Evolutionary conservation across 441 rosid genomes (phyloP).

Genomic region (Gossypium gossypioides): DNA sequence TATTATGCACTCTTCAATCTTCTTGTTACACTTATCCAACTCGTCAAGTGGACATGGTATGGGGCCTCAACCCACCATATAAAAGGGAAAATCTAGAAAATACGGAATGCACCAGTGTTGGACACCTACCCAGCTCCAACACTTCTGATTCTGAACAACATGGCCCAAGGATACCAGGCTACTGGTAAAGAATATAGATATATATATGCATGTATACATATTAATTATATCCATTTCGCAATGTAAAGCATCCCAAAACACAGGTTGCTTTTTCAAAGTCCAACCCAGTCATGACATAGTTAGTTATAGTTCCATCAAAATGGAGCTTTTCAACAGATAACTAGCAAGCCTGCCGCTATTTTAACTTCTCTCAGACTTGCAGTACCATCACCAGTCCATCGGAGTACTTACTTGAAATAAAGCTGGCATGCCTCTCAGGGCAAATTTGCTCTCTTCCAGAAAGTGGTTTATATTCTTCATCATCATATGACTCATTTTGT

Average conservation of each 20-base stretch:
- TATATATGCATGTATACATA: not conserved
- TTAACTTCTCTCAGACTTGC: not conserved
- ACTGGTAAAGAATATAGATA: not conserved
- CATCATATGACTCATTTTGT: constrained; percentile 37
- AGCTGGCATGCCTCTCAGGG: constrained; percentile 62
- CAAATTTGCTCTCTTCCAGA: constrained; percentile 60
- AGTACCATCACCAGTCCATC: not conserved
- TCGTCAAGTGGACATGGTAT: not conserved
- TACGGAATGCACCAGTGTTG: not conserved
- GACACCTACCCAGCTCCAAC: not conserved
- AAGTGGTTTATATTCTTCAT: constrained; percentile 65
- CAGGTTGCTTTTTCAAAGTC: not conserved
- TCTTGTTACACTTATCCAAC: not conserved
- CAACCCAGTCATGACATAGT: not conserved
- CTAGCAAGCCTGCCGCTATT: not conserved
- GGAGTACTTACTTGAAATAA: constrained; percentile 63
- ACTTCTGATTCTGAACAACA: not conserved
- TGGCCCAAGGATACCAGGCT: not conserved
- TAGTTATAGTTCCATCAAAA: not conserved
- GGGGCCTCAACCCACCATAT: not conserved
- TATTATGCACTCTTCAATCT: not conserved
- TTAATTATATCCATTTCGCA: not conserved
- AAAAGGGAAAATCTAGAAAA: not conserved
- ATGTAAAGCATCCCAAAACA: not conserved
- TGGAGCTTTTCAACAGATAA: not conserved